phyloP scores from a whole-genome alignment of 768 basidiomycete species.

The Agrocybe pediades region DNA sequence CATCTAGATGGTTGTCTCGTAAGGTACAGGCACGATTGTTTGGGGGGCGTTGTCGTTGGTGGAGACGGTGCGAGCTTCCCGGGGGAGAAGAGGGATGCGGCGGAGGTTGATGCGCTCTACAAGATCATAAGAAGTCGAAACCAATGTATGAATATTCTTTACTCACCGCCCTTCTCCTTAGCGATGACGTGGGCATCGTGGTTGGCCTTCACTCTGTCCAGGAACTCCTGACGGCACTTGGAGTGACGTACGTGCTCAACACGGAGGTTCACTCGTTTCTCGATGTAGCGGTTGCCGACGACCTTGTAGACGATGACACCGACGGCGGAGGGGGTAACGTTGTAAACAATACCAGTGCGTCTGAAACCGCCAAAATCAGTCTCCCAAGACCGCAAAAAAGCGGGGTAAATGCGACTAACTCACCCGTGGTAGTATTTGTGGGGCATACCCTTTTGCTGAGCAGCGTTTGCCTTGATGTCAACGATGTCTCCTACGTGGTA shows the following conservation, averaged over 20 bases:
- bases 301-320: slow-evolving; percentile 98
- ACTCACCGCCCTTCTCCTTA: slow-evolving; percentile 88
- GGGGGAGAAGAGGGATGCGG: slow-evolving; percentile 83
- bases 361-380: slow-evolving; percentile 37
- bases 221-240: slow-evolving; percentile 96
- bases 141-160: neutral
- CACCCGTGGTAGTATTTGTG: slow-evolving; percentile 99
- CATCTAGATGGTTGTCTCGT: slow-evolving; percentile 94
- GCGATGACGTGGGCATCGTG: slow-evolving; percentile 81
- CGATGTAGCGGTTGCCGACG: slow-evolving; percentile 98
- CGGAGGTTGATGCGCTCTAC: slow-evolving; percentile 82
- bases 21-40: slow-evolving; percentile 90
- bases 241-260: slow-evolving; percentile 97
- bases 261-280: slow-evolving; percentile 99
- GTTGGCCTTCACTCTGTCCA: slow-evolving; percentile 94
- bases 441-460: slow-evolving; percentile 99
- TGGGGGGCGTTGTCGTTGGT: slow-evolving; percentile 77
- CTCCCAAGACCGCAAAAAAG: neutral
- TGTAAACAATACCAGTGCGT: slow-evolving; percentile 98
- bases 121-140: neutral
- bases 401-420: slow-evolving; percentile 33
- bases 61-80: slow-evolving; percentile 77
- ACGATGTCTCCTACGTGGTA: slow-evolving; percentile 98
- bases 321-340: slow-evolving; percentile 92
- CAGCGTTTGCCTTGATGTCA: slow-evolving; percentile 99